A percentile compares a stretch with the other conserved stretches of the same genome.
phyloP scores from a whole-genome alignment of 2,329 filamentous ascomycete genomes.

The Nigrospora osmanthi region DNA sequence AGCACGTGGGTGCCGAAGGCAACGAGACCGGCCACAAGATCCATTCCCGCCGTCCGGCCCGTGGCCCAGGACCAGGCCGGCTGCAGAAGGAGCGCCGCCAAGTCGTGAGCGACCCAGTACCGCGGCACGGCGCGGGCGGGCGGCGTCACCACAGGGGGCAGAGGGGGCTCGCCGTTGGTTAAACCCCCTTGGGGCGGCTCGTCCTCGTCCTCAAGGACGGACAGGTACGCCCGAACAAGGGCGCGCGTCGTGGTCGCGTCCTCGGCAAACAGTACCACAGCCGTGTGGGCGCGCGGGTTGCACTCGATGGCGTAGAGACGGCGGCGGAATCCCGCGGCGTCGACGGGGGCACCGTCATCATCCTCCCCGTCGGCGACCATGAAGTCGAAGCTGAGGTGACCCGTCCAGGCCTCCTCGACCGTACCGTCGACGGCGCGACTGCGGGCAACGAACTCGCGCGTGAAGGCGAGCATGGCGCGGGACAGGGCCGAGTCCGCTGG shows the following conservation, averaged over 20 bases:
- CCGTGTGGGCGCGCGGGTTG: slow-evolving; percentile 63
- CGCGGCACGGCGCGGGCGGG: slow-evolving; percentile 19
- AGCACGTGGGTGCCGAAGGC: slow-evolving; percentile 29
- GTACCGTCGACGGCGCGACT: slow-evolving; percentile 24
- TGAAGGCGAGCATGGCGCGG: slow-evolving; percentile 57
- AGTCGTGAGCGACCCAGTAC: slow-evolving; percentile 64
- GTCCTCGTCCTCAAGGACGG: slow-evolving; percentile 24
- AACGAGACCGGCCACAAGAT: slow-evolving; percentile 12
- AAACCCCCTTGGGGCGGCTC: too few species aligned
- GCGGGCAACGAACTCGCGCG: slow-evolving; percentile 43
- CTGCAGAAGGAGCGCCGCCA: slow-evolving; percentile 42
- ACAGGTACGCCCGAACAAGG: slow-evolving; percentile 46
- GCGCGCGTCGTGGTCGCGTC: slow-evolving; percentile 29
- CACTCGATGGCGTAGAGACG: slow-evolving; percentile 62
- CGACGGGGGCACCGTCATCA: not conserved
- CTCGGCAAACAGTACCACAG: slow-evolving; percentile 50
- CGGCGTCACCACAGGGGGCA: slow-evolving; percentile 8
- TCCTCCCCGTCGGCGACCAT: slow-evolving; percentile 40
- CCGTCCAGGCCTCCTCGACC: slow-evolving; percentile 39
- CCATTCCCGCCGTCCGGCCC: slow-evolving; percentile 9
- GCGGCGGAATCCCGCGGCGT: slow-evolving; percentile 20
- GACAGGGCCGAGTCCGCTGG: slow-evolving; percentile 44
- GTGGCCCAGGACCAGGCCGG: slow-evolving; percentile 28
- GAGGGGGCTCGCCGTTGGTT: not conserved
- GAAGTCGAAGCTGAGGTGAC: slow-evolving; percentile 68